phyloP scores from a whole-genome alignment of 2,329 filamentous ascomycete genomes.

The Hyphodiscus sp. region DNA sequence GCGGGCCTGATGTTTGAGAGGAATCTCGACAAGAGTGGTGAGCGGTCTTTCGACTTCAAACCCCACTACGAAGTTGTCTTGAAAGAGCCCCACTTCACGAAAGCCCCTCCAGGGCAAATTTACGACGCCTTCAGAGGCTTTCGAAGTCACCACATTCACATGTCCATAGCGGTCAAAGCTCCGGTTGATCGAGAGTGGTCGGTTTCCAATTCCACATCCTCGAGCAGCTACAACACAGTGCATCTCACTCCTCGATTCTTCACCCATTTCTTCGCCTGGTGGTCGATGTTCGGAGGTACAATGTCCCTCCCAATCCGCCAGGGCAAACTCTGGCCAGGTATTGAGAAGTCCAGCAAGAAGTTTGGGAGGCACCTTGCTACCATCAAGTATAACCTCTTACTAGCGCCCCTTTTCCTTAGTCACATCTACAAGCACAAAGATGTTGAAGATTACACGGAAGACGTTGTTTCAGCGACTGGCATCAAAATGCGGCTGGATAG shows the following conservation, averaged over 20 bases:
- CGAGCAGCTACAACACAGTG: conserved; percentile 91
- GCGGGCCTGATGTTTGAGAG: conserved; percentile 89
- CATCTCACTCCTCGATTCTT: conserved; percentile 95
- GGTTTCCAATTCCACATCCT: conserved; percentile 65
- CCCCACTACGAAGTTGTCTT: conserved; percentile 89
- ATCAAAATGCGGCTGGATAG: conserved; percentile 93
- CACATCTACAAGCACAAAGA: conserved; percentile 99
- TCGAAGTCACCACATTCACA: conserved; percentile 90
- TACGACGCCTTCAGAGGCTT: conserved; percentile 98
- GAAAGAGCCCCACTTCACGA: conserved; percentile 71
- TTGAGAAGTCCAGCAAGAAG: conserved; percentile 97
- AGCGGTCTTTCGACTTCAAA: conserved; percentile 78
- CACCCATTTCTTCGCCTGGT: conserved; percentile 97
- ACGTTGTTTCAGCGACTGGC: conserved; percentile 84
- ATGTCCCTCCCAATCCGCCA: conserved; percentile 94
- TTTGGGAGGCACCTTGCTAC: conserved; percentile 96
- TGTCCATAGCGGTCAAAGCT: conserved; percentile 86
- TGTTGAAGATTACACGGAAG: conserved; percentile 72
- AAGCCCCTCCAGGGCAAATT: conserved; percentile 44
- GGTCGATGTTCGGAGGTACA: conserved; percentile 90
- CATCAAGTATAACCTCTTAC: conserved; percentile 91
- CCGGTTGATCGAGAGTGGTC: conserved; percentile 85
- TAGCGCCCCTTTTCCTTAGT: conserved; percentile 89
- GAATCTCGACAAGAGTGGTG: conserved; percentile 58
- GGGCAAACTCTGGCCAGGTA: conserved; percentile 81